Evolutionary conservation across 1,139 yeast species (phyloP), one percentile per base, ranked within the genome.

Genomic region (Saccharomycopsis crataegensis): DNA sequence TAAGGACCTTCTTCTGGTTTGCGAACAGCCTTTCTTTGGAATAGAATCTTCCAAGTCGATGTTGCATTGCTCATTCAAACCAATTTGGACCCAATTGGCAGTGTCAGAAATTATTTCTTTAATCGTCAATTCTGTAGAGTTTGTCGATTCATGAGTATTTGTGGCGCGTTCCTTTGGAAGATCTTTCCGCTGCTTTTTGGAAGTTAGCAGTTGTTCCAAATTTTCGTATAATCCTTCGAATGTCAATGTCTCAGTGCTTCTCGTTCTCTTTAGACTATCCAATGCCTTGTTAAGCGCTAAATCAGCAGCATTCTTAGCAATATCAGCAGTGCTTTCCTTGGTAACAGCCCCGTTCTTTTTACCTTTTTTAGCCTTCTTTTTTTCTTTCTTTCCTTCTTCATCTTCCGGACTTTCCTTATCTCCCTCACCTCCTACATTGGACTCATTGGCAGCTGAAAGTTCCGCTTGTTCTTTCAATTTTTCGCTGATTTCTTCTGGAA

Each of bases 201-300:
- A n/a, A 17, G 37, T 14, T 8, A 17, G 44, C 3, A 34, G 46
- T 12, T 48, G 31, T 43, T 48, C 51, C 36, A 48, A 43, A 33
- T 11, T 65, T 14, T 68, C 69, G 51, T 86, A 79, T 83, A 94
- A 82, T 57, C 76, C 74, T 51, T 85, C 86, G 51, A 73, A 60
- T 32, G 66, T 51, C 63, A 81, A 80, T 1, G 86, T 82, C 58
- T 75, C 79, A 61, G 78, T 80, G 47, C 80, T 72, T 43, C 64
- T 67, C 46, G 64, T 63, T 50, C 65, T 66, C 12, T 63, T 58
- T 3, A 60, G 54, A 32, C 67, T 71, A n/a, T 69, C 70, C 22
- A 37, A 59, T 62, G 3, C 57, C 59, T 55, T 45, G 8, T n/a
- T 8, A 12, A 32, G 11, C 11, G 38, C 38, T 9, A 33, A 8